These are phyloP conservation scores for Aspergillus hiratsukae DNA, from an alignment of 2,329 filamentous ascomycete species.

Conservation along the genomic window DNA sequence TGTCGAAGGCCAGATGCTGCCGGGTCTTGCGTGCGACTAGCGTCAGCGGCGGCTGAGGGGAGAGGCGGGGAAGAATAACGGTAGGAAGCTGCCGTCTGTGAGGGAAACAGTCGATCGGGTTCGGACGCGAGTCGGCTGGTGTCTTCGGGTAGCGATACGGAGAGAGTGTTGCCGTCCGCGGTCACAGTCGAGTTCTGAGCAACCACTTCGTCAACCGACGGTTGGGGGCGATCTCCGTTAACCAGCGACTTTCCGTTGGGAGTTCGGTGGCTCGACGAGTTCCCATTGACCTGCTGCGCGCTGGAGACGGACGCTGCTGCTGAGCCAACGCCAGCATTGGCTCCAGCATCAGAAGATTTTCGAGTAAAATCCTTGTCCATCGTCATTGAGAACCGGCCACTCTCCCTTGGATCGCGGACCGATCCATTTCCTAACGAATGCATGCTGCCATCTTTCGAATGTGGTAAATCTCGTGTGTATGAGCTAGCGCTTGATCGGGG, in stretches of 20 bases:
- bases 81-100: slow-evolving; percentile 24
- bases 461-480: slow-evolving; percentile 38
- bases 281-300: slow-evolving; percentile 25
- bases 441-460: slow-evolving; percentile 42
- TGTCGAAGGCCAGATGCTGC: slow-evolving; percentile 63
- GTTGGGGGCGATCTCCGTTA: slow-evolving; percentile 29
- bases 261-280: slow-evolving; percentile 17
- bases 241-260: slow-evolving; percentile 25
- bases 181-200: slow-evolving; percentile 24
- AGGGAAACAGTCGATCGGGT: slow-evolving; percentile 25
- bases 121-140: slow-evolving; percentile 29
- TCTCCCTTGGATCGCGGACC: slow-evolving; percentile 29
- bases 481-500: slow-evolving; percentile 46
- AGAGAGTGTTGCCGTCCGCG: background rate
- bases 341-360: slow-evolving; percentile 25
- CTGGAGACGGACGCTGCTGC: slow-evolving; percentile 18
- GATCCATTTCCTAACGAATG: slow-evolving; percentile 44
- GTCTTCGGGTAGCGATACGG: slow-evolving; percentile 32
- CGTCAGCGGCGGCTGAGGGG: slow-evolving; percentile 51
- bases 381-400: slow-evolving; percentile 23
- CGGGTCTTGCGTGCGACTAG: slow-evolving; percentile 50
- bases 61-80: slow-evolving; percentile 46
- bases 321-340: slow-evolving; percentile 22
- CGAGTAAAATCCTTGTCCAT: slow-evolving; percentile 22
- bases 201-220: slow-evolving; percentile 28